Percentiles rank a stretch among this genome's conserved stretches.
These are phyloP conservation scores for Scleroderma citrinum DNA, from an alignment of 768 basidiomycete species.

Conservation along the genomic window DNA sequence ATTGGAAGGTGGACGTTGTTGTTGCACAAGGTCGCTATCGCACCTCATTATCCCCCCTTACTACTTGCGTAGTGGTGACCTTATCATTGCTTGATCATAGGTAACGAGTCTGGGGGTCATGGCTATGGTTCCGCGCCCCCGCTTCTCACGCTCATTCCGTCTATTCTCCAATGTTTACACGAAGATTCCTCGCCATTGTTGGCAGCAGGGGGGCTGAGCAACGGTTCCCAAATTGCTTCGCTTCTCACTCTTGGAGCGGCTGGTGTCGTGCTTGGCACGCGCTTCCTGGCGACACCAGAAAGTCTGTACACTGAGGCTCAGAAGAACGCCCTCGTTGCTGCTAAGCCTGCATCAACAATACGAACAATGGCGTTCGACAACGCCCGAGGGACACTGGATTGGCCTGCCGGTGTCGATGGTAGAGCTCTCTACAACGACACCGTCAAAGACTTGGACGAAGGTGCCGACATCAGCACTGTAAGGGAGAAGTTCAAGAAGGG, in stretches of 20 bases:
- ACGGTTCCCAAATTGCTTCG: slow-evolving; percentile 59
- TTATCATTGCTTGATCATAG: slow-evolving; percentile 30
- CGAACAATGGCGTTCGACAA: slow-evolving; percentile 62
- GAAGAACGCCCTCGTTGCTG: slow-evolving; percentile 45
- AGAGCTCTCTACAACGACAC: slow-evolving; percentile 43
- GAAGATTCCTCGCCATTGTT: slow-evolving; percentile 47
- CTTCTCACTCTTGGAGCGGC: slow-evolving; percentile 61
- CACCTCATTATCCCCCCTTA: not conserved
- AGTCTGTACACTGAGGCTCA: slow-evolving; percentile 50
- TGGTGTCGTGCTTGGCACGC: slow-evolving; percentile 68
- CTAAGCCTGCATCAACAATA: slow-evolving; percentile 40
- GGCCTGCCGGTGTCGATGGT: slow-evolving; percentile 60
- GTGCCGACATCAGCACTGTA: slow-evolving; percentile 38
- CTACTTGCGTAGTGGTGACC: not conserved
- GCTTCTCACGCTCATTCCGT: slow-evolving; percentile 53
- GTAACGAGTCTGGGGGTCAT: slow-evolving; percentile 79
- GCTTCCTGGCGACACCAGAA: slow-evolving; percentile 66
- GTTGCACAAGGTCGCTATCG: slow-evolving; percentile 63
- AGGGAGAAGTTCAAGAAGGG: slow-evolving; percentile 43
- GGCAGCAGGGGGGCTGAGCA: slow-evolving; percentile 70
- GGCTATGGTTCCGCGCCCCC: slow-evolving; percentile 53
- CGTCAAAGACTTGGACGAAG: slow-evolving; percentile 50
- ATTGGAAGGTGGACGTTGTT: slow-evolving; percentile 70
- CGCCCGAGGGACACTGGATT: slow-evolving; percentile 48
- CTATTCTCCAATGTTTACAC: slow-evolving; percentile 41